A percentile compares a stretch with the other conserved stretches of the same genome.
phyloP scores from a whole-genome alignment of 768 basidiomycete species.

The Hydnomerulius pinastri region DNA sequence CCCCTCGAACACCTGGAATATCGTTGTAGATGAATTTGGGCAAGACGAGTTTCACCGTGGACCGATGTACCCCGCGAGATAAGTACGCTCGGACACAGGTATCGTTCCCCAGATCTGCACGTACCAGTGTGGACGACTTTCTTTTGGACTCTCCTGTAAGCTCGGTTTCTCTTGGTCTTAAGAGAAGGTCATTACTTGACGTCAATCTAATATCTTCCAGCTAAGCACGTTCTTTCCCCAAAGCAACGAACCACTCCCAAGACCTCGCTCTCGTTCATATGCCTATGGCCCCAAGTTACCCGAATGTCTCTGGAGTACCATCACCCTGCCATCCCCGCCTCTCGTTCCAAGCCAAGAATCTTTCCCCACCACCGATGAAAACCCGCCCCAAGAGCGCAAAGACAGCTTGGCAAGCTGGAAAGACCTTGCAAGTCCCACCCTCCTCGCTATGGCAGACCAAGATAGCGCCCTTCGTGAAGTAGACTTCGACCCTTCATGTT shows the following conservation, averaged over 20 bases:
- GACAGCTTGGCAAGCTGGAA: slow-evolving; percentile 5
- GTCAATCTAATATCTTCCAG: slow-evolving; percentile 11
- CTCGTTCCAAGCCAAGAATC: slow-evolving; percentile 3
- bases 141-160: slow-evolving; percentile 30
- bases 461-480: slow-evolving; percentile 33
- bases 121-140: slow-evolving; percentile 33
- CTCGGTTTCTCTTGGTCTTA: background rate
- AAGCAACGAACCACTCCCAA: slow-evolving; percentile 8
- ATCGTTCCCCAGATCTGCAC: slow-evolving; percentile 35
- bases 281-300: background rate
- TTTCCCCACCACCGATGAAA: slow-evolving; percentile 7
- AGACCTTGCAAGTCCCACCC: slow-evolving; percentile 1
- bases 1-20: background rate
- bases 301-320: slow-evolving; percentile 20
- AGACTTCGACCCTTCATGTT: slow-evolving; percentile 37
- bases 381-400: slow-evolving; percentile 3
- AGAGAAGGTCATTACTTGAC: slow-evolving; percentile 2
- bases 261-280: slow-evolving; percentile 17
- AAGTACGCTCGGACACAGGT: slow-evolving; percentile 26
- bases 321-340: slow-evolving; percentile 15
- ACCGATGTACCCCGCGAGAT: slow-evolving; percentile 33
- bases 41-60: slow-evolving; percentile 32
- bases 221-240: slow-evolving; percentile 25
- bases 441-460: slow-evolving; percentile 10
- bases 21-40: slow-evolving; percentile 30